Conservation (phyloP, 305 asterid species). For the Galium porrigens region DNA sequence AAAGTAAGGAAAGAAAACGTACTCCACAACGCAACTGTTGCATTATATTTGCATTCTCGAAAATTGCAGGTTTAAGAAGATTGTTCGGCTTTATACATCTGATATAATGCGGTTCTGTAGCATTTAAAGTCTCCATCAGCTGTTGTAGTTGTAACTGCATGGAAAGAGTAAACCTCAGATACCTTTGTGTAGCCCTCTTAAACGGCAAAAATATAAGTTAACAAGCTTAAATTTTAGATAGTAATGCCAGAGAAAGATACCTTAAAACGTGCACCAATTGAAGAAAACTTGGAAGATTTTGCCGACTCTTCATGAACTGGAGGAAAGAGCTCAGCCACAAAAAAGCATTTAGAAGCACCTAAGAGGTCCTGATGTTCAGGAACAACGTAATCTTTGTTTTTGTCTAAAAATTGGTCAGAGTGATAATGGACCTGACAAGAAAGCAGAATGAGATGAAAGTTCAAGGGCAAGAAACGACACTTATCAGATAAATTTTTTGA, state of each 20-base stretch:
- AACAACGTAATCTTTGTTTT: constrained; percentile 94
- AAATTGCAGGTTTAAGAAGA: constrained; percentile 83
- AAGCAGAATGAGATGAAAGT: constrained; percentile 19
- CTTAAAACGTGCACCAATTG: constrained; percentile 97
- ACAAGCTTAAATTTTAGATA: neutral
- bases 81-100: constrained; percentile 98
- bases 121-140: constrained; percentile 89
- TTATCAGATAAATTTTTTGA: neutral
- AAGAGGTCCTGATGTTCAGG: constrained; percentile 93
- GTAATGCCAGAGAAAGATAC: constrained; percentile 22
- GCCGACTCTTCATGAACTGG: constrained; percentile 61
- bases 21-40: constrained; percentile 98
- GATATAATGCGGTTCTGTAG: constrained; percentile 88
- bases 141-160: constrained; percentile 86
- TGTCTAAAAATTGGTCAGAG: constrained; percentile 90
- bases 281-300: constrained; percentile 88
- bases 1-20: constrained; percentile 27
- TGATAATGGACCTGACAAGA: constrained; percentile 74
- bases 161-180: constrained; percentile 19
- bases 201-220: neutral
- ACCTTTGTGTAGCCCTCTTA: neutral
- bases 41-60: constrained; percentile 76
- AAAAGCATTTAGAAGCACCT: constrained; percentile 69
- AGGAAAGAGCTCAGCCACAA: constrained; percentile 96
- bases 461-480: constrained; percentile 6